A percentile compares a stretch with the other conserved stretches of the same genome.
Evolutionary conservation across 257 asterid species (phyloP).

Genomic region (Solanum boliviense): DNA sequence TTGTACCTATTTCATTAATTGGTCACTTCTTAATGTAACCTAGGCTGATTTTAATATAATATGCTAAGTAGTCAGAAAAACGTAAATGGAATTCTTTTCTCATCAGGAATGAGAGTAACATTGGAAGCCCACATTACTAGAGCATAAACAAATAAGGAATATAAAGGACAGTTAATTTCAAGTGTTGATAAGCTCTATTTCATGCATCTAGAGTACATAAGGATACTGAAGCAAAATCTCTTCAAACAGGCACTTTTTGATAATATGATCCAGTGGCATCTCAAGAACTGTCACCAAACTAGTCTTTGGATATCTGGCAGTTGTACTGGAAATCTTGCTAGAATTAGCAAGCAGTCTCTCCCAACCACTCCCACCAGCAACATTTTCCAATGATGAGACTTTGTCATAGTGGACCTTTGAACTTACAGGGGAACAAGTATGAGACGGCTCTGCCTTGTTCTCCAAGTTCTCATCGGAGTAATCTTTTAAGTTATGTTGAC

Average conservation of each 20-base stretch:
- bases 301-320: constrained; percentile 20
- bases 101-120: not conserved
- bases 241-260: constrained; percentile 66
- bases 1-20: not conserved
- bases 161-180: not conserved
- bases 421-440: constrained; percentile 21
- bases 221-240: constrained; percentile 98
- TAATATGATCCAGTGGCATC: constrained; percentile 84
- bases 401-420: constrained; percentile 10
- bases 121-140: not conserved
- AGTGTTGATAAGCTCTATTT: not conserved
- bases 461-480: constrained; percentile 7
- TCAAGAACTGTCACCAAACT: constrained; percentile 49
- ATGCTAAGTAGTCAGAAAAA: not conserved
- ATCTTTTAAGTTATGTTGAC: constrained; percentile 8
- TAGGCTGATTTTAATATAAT: not conserved
- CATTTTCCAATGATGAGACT: constrained; percentile 14
- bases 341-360: constrained; percentile 66
- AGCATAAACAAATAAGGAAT: not conserved
- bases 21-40: not conserved
- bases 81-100: not conserved
- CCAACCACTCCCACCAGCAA: constrained; percentile 75
- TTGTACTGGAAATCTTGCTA: constrained; percentile 18
- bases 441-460: constrained; percentile 14
- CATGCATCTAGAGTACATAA: constrained; percentile 6